Evolutionary conservation across 225 moss, liverwort and hornwort species (phyloP), one percentile per base, ranked within the genome.

Genomic region (Thuidium tamariscinum): DNA sequence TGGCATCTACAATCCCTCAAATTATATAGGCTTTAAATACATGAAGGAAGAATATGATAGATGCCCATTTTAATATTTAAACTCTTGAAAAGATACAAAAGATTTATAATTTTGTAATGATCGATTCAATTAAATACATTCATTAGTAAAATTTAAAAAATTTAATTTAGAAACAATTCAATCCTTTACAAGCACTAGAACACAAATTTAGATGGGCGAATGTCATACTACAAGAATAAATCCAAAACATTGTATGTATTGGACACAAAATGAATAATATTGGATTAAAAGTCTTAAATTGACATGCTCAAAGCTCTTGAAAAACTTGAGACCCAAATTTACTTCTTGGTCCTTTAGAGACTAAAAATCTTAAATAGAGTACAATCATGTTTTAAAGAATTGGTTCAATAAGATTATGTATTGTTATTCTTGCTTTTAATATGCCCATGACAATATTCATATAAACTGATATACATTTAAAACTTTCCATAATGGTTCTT

Each of bases 1-100:
- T 0, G 0, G 0, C 1, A 0, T 23, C 4, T 0, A 0, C 3
- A 0, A 1, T 13, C 39, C 39, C 25, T 39, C 2, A 23, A 37
- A 68, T 68, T 68, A 0, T 23, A 39, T 23, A 11, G 6, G 23
- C 13, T 4, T 68, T 39, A 3, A 68, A 39, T 1, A 3, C 23
- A 39, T 14, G 13, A 23, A 0, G 3, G 13, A 39, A 3, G 68
- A 68, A 22, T 68, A 13, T 68, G 4, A 23, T 68, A 4, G 4
- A 39, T 68, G 25, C 7, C 7, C 23, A 7, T 23, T 5, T 37
- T 13, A 39, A 25, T 13, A 39, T 0, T 68, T 36, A 2, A 36
- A 23, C 2, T 13, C 13, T 13, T 7, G 22, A 67, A 37, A 37
- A 4, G 3, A 37, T 4, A 23, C 7, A 39, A 68, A 3, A n/a